Conservation (phyloP, 768 basidiomycete species). For the Hygrophorus russula region DNA sequence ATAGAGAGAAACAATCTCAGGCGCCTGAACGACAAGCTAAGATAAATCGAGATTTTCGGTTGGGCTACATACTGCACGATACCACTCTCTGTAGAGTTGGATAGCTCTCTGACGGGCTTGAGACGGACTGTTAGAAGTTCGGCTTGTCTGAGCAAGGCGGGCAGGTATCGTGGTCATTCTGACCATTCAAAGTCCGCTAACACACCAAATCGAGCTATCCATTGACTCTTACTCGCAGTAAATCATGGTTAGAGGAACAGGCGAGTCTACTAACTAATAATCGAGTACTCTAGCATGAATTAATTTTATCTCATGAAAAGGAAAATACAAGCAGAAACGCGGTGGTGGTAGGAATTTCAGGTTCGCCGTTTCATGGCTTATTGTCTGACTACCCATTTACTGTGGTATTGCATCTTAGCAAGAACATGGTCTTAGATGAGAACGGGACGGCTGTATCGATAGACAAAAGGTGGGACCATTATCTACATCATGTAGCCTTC, state of each 20-base stretch:
- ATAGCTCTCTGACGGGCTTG: constrained; percentile 61
- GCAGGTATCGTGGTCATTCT: constrained; percentile 73
- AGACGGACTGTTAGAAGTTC: constrained; percentile 40
- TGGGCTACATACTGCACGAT: constrained; percentile 61
- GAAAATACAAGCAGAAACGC: constrained; percentile 79
- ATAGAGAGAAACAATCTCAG: constrained; percentile 78
- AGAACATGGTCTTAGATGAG: constrained; percentile 47
- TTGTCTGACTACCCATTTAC: constrained; percentile 7
- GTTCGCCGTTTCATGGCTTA: constrained; percentile 19
- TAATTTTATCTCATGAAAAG: constrained; percentile 19
- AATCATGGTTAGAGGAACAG: constrained; percentile 41
- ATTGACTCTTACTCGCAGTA: constrained; percentile 5
- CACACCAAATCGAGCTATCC: constrained; percentile 3
- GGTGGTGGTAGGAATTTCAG: constrained; percentile 85
- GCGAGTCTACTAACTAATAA: constrained; percentile 15
- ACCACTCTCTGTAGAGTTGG: constrained; percentile 87
- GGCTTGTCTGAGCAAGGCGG: constrained; percentile 65
- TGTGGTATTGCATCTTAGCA: constrained; percentile 23
- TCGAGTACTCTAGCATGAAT: background rate
- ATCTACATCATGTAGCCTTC: constrained; percentile 5
- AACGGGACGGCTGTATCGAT: constrained; percentile 42
- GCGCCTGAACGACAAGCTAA: constrained; percentile 46
- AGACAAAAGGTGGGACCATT: constrained; percentile 32
- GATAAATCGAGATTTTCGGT: background rate
- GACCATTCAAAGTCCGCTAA: background rate